phyloP scores from a whole-genome alignment of 148 eudicot genomes.

The Talinum fruticosum region DNA sequence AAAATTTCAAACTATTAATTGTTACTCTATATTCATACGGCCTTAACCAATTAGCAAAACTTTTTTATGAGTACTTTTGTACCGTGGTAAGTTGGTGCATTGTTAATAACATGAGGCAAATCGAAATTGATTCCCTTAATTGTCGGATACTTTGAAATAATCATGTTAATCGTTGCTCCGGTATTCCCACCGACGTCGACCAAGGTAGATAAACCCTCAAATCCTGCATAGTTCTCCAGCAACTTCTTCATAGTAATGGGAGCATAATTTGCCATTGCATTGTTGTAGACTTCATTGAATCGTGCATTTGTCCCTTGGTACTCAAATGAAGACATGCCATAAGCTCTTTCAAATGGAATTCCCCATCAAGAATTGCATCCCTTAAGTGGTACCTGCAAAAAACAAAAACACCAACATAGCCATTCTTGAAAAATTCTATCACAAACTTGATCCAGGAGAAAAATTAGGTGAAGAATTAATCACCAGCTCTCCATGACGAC shows the following conservation, averaged over 20 bases:
- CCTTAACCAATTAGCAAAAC: no score
- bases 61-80: not conserved
- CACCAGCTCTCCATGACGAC: slow-evolving; percentile 18
- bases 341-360: slow-evolving; percentile 31
- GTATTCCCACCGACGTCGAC: slow-evolving; percentile 3
- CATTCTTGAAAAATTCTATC: no score
- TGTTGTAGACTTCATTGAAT: slow-evolving; percentile 34
- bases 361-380: slow-evolving; percentile 31
- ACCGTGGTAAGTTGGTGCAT: not conserved
- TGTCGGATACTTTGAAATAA: not conserved
- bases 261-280: slow-evolving; percentile 20
- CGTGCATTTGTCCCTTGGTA: slow-evolving; percentile 25
- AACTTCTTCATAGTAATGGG: slow-evolving; percentile 14
- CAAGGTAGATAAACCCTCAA: slow-evolving; percentile 16
- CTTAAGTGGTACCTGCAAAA: slow-evolving; percentile 23
- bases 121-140: not conserved
- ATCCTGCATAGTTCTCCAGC: slow-evolving; percentile 18
- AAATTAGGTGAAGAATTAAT: not conserved
- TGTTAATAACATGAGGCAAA: not conserved
- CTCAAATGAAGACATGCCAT: slow-evolving; percentile 36
- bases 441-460: not conserved
- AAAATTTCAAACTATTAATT: not conserved
- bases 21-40: no score
- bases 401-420: no score
- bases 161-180: not conserved